Base-by-base conservation (phyloP, 73 alveolate genomes). In the Paramecium sonneborni region DNA sequence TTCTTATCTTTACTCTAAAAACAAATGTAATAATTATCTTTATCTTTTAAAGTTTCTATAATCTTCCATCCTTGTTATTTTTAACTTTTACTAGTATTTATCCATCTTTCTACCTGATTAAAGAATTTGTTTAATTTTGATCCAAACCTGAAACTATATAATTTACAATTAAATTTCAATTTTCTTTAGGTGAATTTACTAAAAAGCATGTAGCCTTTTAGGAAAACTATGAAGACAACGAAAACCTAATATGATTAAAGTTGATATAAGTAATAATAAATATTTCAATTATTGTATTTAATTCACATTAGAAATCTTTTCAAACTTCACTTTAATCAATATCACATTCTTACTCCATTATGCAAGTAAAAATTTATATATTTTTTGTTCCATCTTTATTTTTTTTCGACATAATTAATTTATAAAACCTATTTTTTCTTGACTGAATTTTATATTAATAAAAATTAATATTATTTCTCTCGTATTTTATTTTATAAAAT, bases 131-230 rank as follows among this genome's bases (percentile, higher is more conserved):
- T 21, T 79, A 30, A 24, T 79, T 39, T 44, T 79, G 76, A 46
- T 79, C 39, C 6, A 43, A 43, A 1, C 90, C 90, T 11, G 90
- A 79, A 0, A 79, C 55, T 32, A 79, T 79, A 43, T 46, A 43
- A 79, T 79, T 79, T 6, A 46, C 43, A 18, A 76, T 46, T 39
- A 79, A 32, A 38, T 38, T 43, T 72, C 62, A 30, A 79, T 79
- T 39, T 21, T 38, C 76, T 72, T 72, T 62, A 72, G 55, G 57
- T 28, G 86, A 21, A 3, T 72, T 34, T n/a, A 72, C 26, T 6
- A 37, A 72, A 37, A 79, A 79, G 52, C 90, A 79, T 23, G 48
- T 43, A 18, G 76, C 76, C 43, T 79, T 43, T 52, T 52, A 52
- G 15, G 68, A 52, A 18, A 52, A 14, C 34, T 52, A 18, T 52